phyloP scores from a whole-genome alignment of 495 filamentous ascomycete species.

The Aspergillus kassunensis region DNA sequence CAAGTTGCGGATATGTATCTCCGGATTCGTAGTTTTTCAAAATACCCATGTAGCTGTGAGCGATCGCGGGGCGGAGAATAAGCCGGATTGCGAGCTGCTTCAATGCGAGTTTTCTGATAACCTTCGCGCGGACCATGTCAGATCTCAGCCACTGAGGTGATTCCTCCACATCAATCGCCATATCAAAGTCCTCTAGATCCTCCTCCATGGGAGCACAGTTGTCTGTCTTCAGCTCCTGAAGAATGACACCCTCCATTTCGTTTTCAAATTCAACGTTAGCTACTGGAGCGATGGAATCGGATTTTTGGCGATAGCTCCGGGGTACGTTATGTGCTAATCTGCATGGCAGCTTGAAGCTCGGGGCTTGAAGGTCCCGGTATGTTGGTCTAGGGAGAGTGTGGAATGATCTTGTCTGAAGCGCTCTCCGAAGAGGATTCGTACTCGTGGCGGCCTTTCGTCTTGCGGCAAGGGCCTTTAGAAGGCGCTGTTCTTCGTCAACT shows the following conservation, averaged over 20 bases:
- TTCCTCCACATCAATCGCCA: constrained; percentile 17
- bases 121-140: constrained; percentile 35
- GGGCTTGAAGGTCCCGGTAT: constrained; percentile 8
- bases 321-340: neutral
- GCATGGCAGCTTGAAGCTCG: constrained; percentile 10
- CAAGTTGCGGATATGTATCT: constrained; percentile 24
- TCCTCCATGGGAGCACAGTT: constrained; percentile 11
- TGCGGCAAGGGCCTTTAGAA: constrained; percentile 28
- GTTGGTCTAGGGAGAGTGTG: constrained; percentile 16
- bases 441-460: constrained; percentile 22
- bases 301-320: neutral
- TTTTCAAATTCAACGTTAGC: neutral
- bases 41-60: constrained; percentile 38
- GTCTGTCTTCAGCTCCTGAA: constrained; percentile 6
- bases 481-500: constrained; percentile 38
- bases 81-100: constrained; percentile 43
- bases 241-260: neutral
- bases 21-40: constrained; percentile 32
- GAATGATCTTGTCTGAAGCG: constrained; percentile 23
- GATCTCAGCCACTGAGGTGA: constrained; percentile 27
- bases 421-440: constrained; percentile 15
- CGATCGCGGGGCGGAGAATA: constrained; percentile 36
- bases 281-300: too few relatives aligned
- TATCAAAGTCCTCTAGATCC: constrained; percentile 14
- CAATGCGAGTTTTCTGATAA: constrained; percentile 38